Conservation (phyloP, 2,329 filamentous ascomycete genomes). For the Fusarium caatingaense region DNA sequence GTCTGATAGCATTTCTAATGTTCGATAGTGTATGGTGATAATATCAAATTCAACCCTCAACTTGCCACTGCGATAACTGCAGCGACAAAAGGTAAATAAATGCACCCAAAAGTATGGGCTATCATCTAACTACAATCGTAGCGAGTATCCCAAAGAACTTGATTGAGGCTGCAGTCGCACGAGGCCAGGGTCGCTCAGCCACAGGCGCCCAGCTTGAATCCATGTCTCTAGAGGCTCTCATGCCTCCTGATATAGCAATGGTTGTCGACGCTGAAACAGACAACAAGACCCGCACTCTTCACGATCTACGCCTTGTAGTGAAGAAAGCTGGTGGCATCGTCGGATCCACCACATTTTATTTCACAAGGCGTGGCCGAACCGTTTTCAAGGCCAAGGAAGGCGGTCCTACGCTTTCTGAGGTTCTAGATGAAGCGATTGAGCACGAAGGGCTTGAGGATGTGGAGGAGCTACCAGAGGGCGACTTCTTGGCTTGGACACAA, state of each 20-base stretch:
- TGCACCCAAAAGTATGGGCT: not conserved
- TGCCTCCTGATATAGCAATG: slow-evolving; percentile 80
- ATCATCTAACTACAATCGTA: slow-evolving; percentile 38
- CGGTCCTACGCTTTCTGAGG: slow-evolving; percentile 71
- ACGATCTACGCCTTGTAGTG: slow-evolving; percentile 77
- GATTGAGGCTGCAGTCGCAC: slow-evolving; percentile 87
- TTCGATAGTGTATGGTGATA: slow-evolving; percentile 75
- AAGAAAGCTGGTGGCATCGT: slow-evolving; percentile 77
- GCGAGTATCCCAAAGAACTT: slow-evolving; percentile 83
- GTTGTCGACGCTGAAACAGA: slow-evolving; percentile 90
- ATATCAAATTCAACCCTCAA: slow-evolving; percentile 79
- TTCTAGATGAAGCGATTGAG: slow-evolving; percentile 86
- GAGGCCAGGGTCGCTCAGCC: slow-evolving; percentile 85
- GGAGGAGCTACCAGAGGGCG: slow-evolving; percentile 73
- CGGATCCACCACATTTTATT: slow-evolving; percentile 84
- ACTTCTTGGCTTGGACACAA: slow-evolving; percentile 69
- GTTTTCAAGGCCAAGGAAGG: slow-evolving; percentile 69
- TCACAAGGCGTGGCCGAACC: slow-evolving; percentile 81
- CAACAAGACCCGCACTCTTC: slow-evolving; percentile 77
- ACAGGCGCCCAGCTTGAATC: slow-evolving; percentile 81
- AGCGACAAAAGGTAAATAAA: slow-evolving; percentile 77
- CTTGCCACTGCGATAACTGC: slow-evolving; percentile 77
- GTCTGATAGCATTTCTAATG: slow-evolving; percentile 24
- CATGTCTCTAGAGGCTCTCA: slow-evolving; percentile 81
- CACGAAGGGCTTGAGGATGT: slow-evolving; percentile 80